Percentiles rank a stretch among this genome's conserved stretches.
Evolutionary conservation across 2,329 filamentous ascomycete genomes (phyloP).

Genomic region (Scytalidium lignicola): DNA sequence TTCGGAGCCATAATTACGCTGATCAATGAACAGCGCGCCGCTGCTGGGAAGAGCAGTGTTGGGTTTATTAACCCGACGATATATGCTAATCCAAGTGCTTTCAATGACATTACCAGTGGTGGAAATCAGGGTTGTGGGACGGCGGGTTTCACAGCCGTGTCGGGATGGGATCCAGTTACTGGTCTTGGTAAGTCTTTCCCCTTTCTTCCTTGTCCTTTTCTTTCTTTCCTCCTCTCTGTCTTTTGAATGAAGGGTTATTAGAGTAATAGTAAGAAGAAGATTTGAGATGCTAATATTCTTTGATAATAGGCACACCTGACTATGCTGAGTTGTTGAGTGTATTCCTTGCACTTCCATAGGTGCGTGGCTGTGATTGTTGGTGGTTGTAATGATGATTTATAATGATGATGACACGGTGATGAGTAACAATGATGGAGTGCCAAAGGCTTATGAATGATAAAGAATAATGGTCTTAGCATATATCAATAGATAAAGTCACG

Average conservation of each 20-base stretch:
- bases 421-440: too few relatives aligned
- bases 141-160: conserved; percentile 16
- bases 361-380: too few relatives aligned
- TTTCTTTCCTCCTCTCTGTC: too few relatives aligned
- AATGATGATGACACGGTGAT: too few relatives aligned
- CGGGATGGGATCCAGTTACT: conserved; percentile 24
- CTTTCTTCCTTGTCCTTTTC: not conserved
- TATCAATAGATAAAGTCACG: too few relatives aligned
- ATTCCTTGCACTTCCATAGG: not conserved
- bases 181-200: conserved; percentile 11
- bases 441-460: too few relatives aligned
- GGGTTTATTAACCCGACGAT: conserved; percentile 32
- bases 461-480: too few relatives aligned
- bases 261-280: too few relatives aligned
- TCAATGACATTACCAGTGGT: conserved; percentile 26
- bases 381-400: too few relatives aligned
- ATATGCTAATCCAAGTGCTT: conserved; percentile 15
- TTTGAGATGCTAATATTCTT: not conserved
- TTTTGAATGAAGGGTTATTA: too few relatives aligned
- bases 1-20: conserved; percentile 48
- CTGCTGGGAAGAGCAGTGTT: conserved; percentile 26
- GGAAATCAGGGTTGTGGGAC: conserved; percentile 19
- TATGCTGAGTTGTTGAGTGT: not conserved
- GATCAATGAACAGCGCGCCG: conserved; percentile 31
- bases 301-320: not conserved